These are phyloP conservation scores for Viola odorata DNA, from an alignment of 345 rosid genomes.

Conservation along the genomic window DNA sequence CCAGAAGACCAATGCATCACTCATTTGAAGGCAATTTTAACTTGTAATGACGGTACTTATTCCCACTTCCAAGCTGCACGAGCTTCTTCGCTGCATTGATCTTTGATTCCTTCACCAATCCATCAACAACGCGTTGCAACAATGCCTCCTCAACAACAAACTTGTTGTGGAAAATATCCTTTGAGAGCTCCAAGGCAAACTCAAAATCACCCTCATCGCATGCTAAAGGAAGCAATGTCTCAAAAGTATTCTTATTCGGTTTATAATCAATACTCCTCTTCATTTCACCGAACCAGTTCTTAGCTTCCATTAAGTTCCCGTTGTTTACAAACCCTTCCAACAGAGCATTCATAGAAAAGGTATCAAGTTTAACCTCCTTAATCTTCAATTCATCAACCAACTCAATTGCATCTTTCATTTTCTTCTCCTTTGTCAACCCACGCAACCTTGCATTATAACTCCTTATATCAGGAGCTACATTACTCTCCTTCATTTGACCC, in stretches of 20 bases:
- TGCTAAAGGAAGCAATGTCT: conserved; percentile 36
- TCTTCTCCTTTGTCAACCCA: conserved; percentile 41
- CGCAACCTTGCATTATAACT: conserved; percentile 53
- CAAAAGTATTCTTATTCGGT: conserved; percentile 36
- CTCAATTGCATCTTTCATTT: conserved; percentile 39
- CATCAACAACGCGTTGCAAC: conserved; percentile 49
- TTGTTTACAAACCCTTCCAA: conserved; percentile 42
- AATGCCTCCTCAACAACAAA: conserved; percentile 27
- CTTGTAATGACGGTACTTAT: conserved; percentile 25
- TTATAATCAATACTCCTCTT: conserved; percentile 21
- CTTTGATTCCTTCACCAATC: conserved; percentile 42
- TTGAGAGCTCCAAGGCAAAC: conserved; percentile 42
- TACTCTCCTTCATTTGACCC: conserved; percentile 37
- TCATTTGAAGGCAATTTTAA: conserved; percentile 30
- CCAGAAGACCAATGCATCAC: not conserved
- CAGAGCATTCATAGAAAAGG: conserved; percentile 50
- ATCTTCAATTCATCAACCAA: conserved; percentile 40
- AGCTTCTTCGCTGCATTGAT: conserved; percentile 51
- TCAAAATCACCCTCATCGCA: conserved; percentile 51
- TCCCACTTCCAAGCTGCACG: conserved; percentile 44
- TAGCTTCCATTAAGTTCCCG: conserved; percentile 41
- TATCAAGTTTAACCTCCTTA: conserved; percentile 40
- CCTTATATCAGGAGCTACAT: conserved; percentile 37
- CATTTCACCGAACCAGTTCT: conserved; percentile 45
- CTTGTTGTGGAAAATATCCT: conserved; percentile 27